Conservation (phyloP, 495 filamentous ascomycete genomes). For the Lineolata rhizophorae region DNA sequence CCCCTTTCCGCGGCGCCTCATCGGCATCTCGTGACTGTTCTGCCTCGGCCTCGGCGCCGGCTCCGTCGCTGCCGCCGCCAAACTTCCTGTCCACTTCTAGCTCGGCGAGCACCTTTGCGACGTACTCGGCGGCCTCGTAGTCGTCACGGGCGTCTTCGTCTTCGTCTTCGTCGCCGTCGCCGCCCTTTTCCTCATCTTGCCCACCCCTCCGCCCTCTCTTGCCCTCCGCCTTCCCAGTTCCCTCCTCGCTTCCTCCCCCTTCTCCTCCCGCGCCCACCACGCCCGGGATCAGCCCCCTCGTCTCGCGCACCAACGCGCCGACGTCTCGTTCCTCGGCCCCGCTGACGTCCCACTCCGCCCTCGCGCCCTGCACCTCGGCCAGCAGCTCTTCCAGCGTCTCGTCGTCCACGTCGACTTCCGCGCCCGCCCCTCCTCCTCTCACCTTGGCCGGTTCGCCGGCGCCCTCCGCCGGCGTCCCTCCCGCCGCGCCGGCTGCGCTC, state of each 20-base stretch:
- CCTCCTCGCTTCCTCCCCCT: slow-evolving; percentile 1
- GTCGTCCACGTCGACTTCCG: slow-evolving; percentile 12
- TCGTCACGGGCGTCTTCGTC: slow-evolving; percentile 9
- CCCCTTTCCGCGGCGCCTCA: too few species aligned
- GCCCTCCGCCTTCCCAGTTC: neutral
- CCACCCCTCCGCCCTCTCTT: neutral
- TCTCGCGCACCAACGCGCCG: slow-evolving; percentile 12
- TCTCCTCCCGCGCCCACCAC: neutral
- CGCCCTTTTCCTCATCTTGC: slow-evolving; percentile 1
- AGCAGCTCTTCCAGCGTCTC: slow-evolving; percentile 19
- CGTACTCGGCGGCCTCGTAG: slow-evolving; percentile 15
- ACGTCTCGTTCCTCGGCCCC: slow-evolving; percentile 13
- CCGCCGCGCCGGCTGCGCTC: too few species aligned
- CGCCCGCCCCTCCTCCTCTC: slow-evolving; percentile 3
- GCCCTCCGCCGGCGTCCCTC: too few species aligned
- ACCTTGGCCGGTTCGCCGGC: too few species aligned
- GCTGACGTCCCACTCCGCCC: slow-evolving; percentile 12
- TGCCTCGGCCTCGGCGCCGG: slow-evolving; percentile 1
- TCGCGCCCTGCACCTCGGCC: slow-evolving; percentile 16
- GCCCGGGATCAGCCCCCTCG: slow-evolving; percentile 6
- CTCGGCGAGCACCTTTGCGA: slow-evolving; percentile 15
- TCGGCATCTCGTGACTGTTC: too few species aligned
- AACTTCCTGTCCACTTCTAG: slow-evolving; percentile 11
- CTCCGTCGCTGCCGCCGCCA: slow-evolving; percentile 1
- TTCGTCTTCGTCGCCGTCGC: slow-evolving; percentile 3